These are phyloP conservation scores for Ceriops decandra DNA, from an alignment of 345 rosid genomes.

Conservation along the genomic window DNA sequence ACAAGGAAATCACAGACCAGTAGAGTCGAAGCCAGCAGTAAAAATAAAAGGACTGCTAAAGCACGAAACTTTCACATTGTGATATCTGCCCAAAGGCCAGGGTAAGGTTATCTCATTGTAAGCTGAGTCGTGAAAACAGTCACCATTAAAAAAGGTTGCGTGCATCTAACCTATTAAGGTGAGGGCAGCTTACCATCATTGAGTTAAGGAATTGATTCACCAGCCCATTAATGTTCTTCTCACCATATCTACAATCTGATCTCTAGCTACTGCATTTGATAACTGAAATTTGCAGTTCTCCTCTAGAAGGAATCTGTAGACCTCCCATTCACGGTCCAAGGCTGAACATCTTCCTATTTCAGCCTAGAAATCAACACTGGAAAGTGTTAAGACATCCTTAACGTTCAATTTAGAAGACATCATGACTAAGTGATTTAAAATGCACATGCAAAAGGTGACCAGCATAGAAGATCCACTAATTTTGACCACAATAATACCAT, in stretches of 20 bases:
- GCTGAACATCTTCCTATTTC: conserved; percentile 68
- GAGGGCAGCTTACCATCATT: neutral
- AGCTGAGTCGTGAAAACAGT: no score
- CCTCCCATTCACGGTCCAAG: conserved; percentile 75
- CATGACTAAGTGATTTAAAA: conserved; percentile 4
- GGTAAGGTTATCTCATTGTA: no score
- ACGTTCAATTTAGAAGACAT: neutral
- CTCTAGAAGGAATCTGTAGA: conserved; percentile 77
- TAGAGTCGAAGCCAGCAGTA: no score
- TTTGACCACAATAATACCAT: neutral
- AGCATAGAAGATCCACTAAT: neutral
- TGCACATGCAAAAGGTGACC: neutral
- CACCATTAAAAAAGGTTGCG: no score
- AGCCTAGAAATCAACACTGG: conserved; percentile 45
- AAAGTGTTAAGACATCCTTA: conserved; percentile 7
- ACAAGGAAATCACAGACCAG: neutral
- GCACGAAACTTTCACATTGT: no score
- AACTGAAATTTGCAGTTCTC: conserved; percentile 44
- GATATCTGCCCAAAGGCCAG: no score
- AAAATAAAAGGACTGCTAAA: no score
- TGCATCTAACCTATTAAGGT: no score
- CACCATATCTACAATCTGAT: conserved; percentile 62
- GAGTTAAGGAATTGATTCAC: conserved; percentile 32
- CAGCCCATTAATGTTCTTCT: conserved; percentile 80
- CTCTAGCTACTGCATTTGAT: conserved; percentile 37